These are phyloP conservation scores for Cladosporium colombiae DNA, from an alignment of 2,329 filamentous ascomycete species.

Conservation along the genomic window DNA sequence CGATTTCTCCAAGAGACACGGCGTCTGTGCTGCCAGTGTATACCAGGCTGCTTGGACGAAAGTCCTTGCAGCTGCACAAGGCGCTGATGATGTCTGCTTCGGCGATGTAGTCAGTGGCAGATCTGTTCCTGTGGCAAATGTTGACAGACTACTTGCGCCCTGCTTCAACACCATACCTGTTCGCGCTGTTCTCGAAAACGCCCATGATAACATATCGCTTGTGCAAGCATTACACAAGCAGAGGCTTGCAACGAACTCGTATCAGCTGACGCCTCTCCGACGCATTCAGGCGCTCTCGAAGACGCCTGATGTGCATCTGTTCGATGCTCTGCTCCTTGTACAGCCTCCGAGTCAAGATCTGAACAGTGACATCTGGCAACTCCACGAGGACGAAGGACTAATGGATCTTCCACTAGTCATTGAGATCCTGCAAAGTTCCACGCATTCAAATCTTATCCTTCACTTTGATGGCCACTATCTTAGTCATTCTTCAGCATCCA, in stretches of 20 bases:
- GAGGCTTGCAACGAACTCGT: constrained; percentile 63
- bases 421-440: constrained; percentile 64
- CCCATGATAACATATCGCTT: constrained; percentile 57
- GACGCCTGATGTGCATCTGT: constrained; percentile 58
- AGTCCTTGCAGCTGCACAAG: constrained; percentile 59
- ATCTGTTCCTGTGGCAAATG: constrained; percentile 62
- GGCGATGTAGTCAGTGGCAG: constrained; percentile 84
- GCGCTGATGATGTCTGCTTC: constrained; percentile 72
- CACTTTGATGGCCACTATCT: constrained; percentile 64
- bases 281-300: constrained; percentile 59
- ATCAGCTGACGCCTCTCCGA: constrained; percentile 75
- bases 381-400: constrained; percentile 53
- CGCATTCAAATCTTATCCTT: constrained; percentile 50
- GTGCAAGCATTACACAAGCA: constrained; percentile 61
- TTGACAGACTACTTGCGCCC: constrained; percentile 77
- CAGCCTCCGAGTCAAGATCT: constrained; percentile 60
- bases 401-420: constrained; percentile 80
- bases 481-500: constrained; percentile 38
- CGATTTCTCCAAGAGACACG: constrained; percentile 52
- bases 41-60: constrained; percentile 74
- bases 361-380: constrained; percentile 51
- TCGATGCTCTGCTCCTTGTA: constrained; percentile 78
- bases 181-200: constrained; percentile 56
- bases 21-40: constrained; percentile 62
- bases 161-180: constrained; percentile 90